phyloP scores from a whole-genome alignment of 2,329 filamentous ascomycete species.

The Teratosphaeria epicoccoides region DNA sequence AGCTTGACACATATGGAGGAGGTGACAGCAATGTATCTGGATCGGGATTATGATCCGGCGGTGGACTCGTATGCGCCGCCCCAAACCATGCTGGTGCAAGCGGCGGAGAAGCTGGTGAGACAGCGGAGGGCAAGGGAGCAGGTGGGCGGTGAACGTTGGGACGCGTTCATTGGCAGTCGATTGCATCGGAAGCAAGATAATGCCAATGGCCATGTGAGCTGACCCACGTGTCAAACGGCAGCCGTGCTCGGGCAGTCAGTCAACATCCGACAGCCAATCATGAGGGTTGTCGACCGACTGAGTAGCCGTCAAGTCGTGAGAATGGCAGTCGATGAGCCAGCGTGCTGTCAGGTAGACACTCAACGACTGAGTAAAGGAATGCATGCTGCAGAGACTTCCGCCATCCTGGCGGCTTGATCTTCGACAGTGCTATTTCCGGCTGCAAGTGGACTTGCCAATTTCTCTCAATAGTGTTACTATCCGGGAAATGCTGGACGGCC shows the following conservation, averaged over 20 bases:
- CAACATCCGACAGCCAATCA: not conserved
- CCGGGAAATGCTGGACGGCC: too few species aligned
- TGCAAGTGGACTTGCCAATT: too few species aligned
- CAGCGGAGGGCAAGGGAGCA: constrained; percentile 34
- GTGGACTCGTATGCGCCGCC: constrained; percentile 37
- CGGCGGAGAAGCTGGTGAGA: constrained; percentile 38
- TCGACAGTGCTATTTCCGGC: too few species aligned
- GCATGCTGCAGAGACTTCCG: too few species aligned
- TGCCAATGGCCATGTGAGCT: not conserved
- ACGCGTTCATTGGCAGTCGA: constrained; percentile 12
- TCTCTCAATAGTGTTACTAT: too few species aligned
- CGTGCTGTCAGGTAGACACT: too few species aligned
- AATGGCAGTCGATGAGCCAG: too few species aligned
- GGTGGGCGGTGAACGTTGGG: constrained; percentile 24
- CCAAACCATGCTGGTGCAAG: constrained; percentile 34
- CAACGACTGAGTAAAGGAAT: too few species aligned
- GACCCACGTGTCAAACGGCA: not conserved
- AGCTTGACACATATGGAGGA: constrained; percentile 36
- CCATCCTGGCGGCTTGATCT: too few species aligned
- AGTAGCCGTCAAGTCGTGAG: too few species aligned
- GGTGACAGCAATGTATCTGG: constrained; percentile 31
- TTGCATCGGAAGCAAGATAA: not conserved
- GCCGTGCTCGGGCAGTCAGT: too few species aligned
- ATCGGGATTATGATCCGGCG: constrained; percentile 26
- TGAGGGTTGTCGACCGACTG: too few species aligned